These are phyloP conservation scores for Neonothopanus nambi DNA, from an alignment of 1,284 basidiomycete genomes.

Conservation along the genomic window DNA sequence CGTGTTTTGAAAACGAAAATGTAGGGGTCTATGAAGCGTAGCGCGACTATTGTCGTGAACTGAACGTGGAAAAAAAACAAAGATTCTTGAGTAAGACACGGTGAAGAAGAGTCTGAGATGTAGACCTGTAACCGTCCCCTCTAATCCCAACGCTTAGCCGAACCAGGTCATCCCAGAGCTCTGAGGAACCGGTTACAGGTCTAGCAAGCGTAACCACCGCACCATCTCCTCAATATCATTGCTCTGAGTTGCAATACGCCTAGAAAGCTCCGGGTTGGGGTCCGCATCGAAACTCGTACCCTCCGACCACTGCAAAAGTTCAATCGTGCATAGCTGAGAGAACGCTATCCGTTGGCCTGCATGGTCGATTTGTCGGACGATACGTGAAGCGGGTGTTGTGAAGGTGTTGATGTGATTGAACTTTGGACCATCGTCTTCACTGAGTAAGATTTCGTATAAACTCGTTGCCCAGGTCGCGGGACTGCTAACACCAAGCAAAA, in stretches of 20 bases:
- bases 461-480: not conserved
- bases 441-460: conserved; percentile 4
- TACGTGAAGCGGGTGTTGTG: conserved; percentile 19
- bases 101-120: too few relatives aligned
- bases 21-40: conserved; percentile 47
- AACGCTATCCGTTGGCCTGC: conserved; percentile 28
- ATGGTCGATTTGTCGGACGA: conserved; percentile 36
- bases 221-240: conserved; percentile 36
- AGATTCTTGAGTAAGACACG: not conserved
- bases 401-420: conserved; percentile 13
- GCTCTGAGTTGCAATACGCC: conserved; percentile 19
- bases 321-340: conserved; percentile 29
- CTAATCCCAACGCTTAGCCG: too few relatives aligned
- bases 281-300: not conserved
- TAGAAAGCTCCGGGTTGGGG: conserved; percentile 1
- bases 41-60: conserved; percentile 51
- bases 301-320: conserved; percentile 34
- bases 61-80: conserved; percentile 22
- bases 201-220: conserved; percentile 4
- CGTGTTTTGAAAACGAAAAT: conserved; percentile 51
- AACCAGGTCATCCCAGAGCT: not conserved
- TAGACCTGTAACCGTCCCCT: too few relatives aligned
- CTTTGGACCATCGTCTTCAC: not conserved
- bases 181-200: conserved; percentile 1
- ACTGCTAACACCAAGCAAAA: not conserved